Evolutionary conservation across 2,329 filamentous ascomycete genomes (phyloP).

Genomic region (Aspergillus latus): DNA sequence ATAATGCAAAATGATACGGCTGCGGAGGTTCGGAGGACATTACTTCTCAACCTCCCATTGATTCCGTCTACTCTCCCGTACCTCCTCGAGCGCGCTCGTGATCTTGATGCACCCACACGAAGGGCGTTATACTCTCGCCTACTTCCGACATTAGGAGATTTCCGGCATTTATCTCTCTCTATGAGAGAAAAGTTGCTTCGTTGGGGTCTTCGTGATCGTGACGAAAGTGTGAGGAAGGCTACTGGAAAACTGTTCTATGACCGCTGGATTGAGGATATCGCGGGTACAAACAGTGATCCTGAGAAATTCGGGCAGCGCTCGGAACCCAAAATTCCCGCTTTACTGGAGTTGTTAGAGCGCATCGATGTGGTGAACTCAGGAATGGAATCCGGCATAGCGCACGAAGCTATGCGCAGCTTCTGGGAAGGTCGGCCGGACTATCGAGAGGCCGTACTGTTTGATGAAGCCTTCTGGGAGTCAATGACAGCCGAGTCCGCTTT

Average conservation of each 20-base stretch:
- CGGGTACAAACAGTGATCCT: slow-evolving; percentile 62
- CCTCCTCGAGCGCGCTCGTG: slow-evolving; percentile 84
- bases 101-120: slow-evolving; percentile 80
- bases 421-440: slow-evolving; percentile 81
- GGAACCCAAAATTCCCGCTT: slow-evolving; percentile 72
- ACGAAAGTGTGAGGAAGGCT: slow-evolving; percentile 90
- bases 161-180: slow-evolving; percentile 85
- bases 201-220: slow-evolving; percentile 91
- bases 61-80: slow-evolving; percentile 78
- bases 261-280: slow-evolving; percentile 97
- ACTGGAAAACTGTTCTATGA: slow-evolving; percentile 87
- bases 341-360: slow-evolving; percentile 87
- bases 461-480: slow-evolving; percentile 48
- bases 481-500: slow-evolving; percentile 79
- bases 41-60: slow-evolving; percentile 88
- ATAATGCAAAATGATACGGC: slow-evolving; percentile 92
- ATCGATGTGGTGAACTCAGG: slow-evolving; percentile 92
- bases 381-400: slow-evolving; percentile 81
- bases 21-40: slow-evolving; percentile 83
- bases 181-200: slow-evolving; percentile 94
- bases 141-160: slow-evolving; percentile 86
- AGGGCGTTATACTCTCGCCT: slow-evolving; percentile 83
- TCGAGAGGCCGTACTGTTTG: slow-evolving; percentile 45
- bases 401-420: slow-evolving; percentile 93
- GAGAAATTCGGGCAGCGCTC: slow-evolving; percentile 53